Evolutionary conservation across 148 eudicot species (phyloP).

Genomic region (Camellia lanceoleosa): DNA sequence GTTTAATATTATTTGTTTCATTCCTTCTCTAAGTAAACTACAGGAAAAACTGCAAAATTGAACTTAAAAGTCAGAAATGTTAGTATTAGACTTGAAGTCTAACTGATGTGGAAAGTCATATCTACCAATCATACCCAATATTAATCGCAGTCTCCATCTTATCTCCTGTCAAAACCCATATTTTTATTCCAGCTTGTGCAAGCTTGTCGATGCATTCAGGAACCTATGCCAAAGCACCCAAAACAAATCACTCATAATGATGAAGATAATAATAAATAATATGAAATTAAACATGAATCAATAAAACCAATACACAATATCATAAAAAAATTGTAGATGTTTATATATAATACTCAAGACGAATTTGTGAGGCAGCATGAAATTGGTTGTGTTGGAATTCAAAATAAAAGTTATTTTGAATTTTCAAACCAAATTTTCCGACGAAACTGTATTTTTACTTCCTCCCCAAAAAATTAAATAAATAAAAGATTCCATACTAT

Average conservation of each 20-base stretch:
- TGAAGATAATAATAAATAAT: not conserved
- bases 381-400: not conserved
- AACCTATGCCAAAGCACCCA: constrained; percentile 31
- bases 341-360: no score
- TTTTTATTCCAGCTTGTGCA: constrained; percentile 64
- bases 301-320: not conserved
- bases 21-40: constrained; percentile 67
- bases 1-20: constrained; percentile 54
- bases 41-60: constrained; percentile 48
- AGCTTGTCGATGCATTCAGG: constrained; percentile 73
- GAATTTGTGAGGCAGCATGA: not conserved
- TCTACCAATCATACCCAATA: constrained; percentile 43
- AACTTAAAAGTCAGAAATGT: not conserved
- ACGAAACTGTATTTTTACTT: not conserved
- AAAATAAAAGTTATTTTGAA: not conserved
- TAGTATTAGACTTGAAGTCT: not conserved
- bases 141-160: constrained; percentile 78
- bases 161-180: constrained; percentile 75
- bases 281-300: not conserved
- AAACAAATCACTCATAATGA: not conserved
- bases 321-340: not conserved
- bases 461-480: not conserved
- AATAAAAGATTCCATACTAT: no score
- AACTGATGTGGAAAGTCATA: constrained; percentile 5
- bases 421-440: not conserved